These are phyloP conservation scores for Sphagnurus paluster DNA, from an alignment of 1,284 basidiomycete genomes.

Conservation along the genomic window DNA sequence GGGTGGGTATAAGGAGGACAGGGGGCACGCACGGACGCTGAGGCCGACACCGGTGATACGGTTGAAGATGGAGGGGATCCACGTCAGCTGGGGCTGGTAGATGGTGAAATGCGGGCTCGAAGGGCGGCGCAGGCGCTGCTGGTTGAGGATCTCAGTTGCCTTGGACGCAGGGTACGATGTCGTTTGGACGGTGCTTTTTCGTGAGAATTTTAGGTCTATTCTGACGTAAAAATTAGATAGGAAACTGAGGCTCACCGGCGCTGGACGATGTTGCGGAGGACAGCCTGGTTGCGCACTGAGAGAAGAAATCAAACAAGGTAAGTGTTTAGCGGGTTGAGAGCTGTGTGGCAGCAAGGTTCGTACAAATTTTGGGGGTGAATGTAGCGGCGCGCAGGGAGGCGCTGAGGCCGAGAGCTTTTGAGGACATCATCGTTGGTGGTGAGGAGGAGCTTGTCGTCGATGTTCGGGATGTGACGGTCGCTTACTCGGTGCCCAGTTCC, in stretches of 20 bases:
- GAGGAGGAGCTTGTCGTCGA: slow-evolving; percentile 1
- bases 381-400: slow-evolving; percentile 50
- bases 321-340: neutral
- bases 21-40: slow-evolving; percentile 63
- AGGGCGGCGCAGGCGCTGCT: slow-evolving; percentile 84
- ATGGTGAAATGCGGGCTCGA: slow-evolving; percentile 93
- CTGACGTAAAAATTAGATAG: neutral
- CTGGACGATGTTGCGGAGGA: slow-evolving; percentile 40
- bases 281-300: slow-evolving; percentile 44
- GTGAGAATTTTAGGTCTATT: slow-evolving; percentile 4
- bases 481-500: neutral
- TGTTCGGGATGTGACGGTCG: slow-evolving; percentile 10
- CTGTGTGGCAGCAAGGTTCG: slow-evolving; percentile 10
- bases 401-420: slow-evolving; percentile 50
- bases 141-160: slow-evolving; percentile 74
- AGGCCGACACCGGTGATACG: slow-evolving; percentile 83
- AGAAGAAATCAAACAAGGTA: neutral
- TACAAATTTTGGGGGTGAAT: slow-evolving; percentile 51
- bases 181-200: slow-evolving; percentile 56
- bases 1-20: neutral
- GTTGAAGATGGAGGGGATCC: slow-evolving; percentile 84
- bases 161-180: slow-evolving; percentile 62
- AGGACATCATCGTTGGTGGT: slow-evolving; percentile 42
- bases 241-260: slow-evolving; percentile 52
- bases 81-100: slow-evolving; percentile 95